phyloP scores from a whole-genome alignment of 129 eudicot species.

The Chrysanthemum lavandulifolium region DNA sequence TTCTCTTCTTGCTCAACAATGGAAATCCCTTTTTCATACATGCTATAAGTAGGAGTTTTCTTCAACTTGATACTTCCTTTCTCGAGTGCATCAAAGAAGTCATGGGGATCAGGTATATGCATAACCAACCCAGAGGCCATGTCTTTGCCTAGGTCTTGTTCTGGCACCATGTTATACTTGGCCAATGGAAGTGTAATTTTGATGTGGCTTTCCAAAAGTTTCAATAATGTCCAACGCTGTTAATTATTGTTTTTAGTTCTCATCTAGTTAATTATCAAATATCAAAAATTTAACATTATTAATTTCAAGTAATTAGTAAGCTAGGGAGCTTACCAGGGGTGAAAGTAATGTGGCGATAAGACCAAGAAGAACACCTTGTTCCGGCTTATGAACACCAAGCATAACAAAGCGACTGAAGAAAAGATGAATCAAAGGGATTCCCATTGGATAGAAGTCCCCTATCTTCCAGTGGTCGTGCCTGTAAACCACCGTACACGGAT shows the following conservation, averaged over 20 bases:
- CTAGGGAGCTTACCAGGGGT: conserved; percentile 45
- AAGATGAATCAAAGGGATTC: conserved; percentile 39
- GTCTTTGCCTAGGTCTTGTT: conserved; percentile 44
- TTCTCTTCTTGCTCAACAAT: conserved; percentile 28
- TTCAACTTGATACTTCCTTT: conserved; percentile 50
- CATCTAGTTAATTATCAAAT: too few species aligned
- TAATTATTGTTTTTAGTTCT: background rate
- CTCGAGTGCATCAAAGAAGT: conserved; percentile 42
- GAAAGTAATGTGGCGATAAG: conserved; percentile 53
- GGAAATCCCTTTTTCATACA: conserved; percentile 50
- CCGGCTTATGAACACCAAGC: conserved; percentile 64
- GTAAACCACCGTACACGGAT: conserved; percentile 50
- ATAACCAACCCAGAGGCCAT: conserved; percentile 27
- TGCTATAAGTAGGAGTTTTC: conserved; percentile 34
- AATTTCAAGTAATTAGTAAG: too few species aligned
- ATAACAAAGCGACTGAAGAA: conserved; percentile 46
- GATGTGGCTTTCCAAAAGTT: conserved; percentile 48
- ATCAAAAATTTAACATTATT: too few species aligned
- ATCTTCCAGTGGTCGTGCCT: conserved; percentile 50
- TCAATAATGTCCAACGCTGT: conserved; percentile 64
- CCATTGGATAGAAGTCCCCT: conserved; percentile 51
- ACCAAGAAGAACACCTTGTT: conserved; percentile 44
- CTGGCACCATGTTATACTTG: conserved; percentile 53
- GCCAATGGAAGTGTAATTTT: conserved; percentile 41
- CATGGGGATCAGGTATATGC: conserved; percentile 28